Percentiles rank a stretch among this genome's conserved stretches.
These are phyloP conservation scores for Exserohilum rostratum DNA, from an alignment of 2,329 filamentous ascomycete genomes.

Conservation along the genomic window DNA sequence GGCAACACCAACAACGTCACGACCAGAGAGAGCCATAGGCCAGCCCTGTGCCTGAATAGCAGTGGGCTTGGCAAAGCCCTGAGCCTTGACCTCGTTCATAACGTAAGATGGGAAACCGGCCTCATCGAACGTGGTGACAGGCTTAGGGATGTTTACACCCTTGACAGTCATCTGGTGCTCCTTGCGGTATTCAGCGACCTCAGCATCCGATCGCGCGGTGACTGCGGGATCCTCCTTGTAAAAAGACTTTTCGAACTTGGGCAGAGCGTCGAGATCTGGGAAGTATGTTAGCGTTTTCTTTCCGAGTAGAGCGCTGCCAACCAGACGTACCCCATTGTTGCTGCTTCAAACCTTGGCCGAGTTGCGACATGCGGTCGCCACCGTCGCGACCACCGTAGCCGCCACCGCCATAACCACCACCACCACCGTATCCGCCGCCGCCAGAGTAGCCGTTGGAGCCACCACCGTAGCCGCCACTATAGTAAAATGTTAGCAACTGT, in stretches of 20 bases:
- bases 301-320: neutral
- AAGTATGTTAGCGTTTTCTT: slow-evolving; percentile 34
- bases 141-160: slow-evolving; percentile 83
- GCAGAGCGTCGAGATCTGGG: slow-evolving; percentile 74
- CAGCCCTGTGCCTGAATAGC: slow-evolving; percentile 98
- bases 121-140: slow-evolving; percentile 96
- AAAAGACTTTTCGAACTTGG: slow-evolving; percentile 99
- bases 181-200: slow-evolving; percentile 87
- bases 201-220: slow-evolving; percentile 71
- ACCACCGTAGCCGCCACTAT: slow-evolving; percentile 47
- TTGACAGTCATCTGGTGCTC: slow-evolving; percentile 83
- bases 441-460: slow-evolving; percentile 62
- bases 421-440: slow-evolving; percentile 59
- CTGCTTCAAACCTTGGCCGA: slow-evolving; percentile 84
- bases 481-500: slow-evolving; percentile 39
- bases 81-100: slow-evolving; percentile 97
- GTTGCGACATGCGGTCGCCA: slow-evolving; percentile 91
- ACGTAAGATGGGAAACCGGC: slow-evolving; percentile 96
- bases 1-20: slow-evolving; percentile 97
- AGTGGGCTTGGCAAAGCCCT: slow-evolving; percentile 91
- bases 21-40: slow-evolving; percentile 98
- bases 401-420: slow-evolving; percentile 34
- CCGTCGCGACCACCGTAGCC: slow-evolving; percentile 61
- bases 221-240: slow-evolving; percentile 95
- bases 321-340: slow-evolving; percentile 80